These are phyloP conservation scores for Canavalia ensiformis DNA, from an alignment of 306 rosid genomes.

Conservation along the genomic window DNA sequence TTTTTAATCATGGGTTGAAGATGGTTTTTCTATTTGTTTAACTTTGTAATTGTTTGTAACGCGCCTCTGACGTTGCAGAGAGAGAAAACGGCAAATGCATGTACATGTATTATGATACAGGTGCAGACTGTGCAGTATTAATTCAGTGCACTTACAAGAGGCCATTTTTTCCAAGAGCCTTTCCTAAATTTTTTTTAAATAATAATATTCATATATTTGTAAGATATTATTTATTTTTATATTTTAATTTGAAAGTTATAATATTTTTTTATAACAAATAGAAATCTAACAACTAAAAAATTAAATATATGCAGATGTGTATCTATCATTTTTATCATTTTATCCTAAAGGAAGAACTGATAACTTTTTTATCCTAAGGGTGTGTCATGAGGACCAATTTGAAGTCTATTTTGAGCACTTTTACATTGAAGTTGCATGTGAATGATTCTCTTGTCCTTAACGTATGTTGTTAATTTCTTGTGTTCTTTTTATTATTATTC, in stretches of 20 bases:
- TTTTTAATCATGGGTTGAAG: too few relatives aligned
- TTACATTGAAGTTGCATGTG: slow-evolving; percentile 37
- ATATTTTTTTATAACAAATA: too few relatives aligned
- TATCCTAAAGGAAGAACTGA: slow-evolving; percentile 5
- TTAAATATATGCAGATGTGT: too few relatives aligned
- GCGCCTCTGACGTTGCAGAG: neutral
- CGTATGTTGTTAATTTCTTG: slow-evolving; percentile 41
- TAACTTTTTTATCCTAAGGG: neutral
- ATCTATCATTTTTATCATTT: too few relatives aligned
- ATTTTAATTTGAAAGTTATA: too few relatives aligned
- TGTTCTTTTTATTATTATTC: slow-evolving; percentile 33
- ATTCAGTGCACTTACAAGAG: neutral
- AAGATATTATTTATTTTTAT: too few relatives aligned
- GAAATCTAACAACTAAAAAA: too few relatives aligned
- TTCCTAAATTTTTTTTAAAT: neutral
- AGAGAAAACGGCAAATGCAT: neutral
- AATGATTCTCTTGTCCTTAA: slow-evolving; percentile 37
- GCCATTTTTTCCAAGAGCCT: neutral
- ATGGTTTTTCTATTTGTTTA: too few relatives aligned
- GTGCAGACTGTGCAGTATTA: neutral
- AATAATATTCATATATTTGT: too few relatives aligned
- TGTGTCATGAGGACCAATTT: neutral
- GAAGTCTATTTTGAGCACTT: slow-evolving; percentile 33
- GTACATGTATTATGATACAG: neutral
- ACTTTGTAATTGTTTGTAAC: neutral